Conservation (phyloP, 1,139 yeast species). For the Saccharomyces pastorianus region DNA sequence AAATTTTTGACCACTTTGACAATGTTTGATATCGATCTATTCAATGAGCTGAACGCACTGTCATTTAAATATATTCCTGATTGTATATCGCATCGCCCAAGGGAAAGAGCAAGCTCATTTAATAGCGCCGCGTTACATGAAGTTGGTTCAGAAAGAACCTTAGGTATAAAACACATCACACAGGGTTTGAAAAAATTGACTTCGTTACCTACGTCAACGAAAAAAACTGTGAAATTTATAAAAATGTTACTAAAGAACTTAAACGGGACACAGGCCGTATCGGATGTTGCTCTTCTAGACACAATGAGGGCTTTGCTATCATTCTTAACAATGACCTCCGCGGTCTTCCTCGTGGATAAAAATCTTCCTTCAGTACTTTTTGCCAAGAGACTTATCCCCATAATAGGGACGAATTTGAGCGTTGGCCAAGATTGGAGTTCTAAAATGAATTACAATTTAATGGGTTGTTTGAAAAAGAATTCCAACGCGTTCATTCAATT, state of each 20-base stretch:
- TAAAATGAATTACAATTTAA: constrained; percentile 12
- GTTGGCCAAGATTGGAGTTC: constrained; percentile 18
- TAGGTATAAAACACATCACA: constrained; percentile 14
- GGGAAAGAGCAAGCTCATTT: neutral
- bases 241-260: constrained; percentile 23
- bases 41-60: constrained; percentile 19
- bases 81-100: neutral
- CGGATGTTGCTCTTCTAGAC: constrained; percentile 25
- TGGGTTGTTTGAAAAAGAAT: constrained; percentile 15
- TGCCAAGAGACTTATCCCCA: constrained; percentile 22
- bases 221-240: constrained; percentile 21
- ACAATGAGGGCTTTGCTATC: constrained; percentile 21
- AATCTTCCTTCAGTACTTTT: constrained; percentile 20
- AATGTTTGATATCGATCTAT: constrained; percentile 23
- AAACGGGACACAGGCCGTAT: constrained; percentile 20
- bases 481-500: constrained; percentile 15
- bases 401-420: constrained; percentile 18
- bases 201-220: constrained; percentile 13
- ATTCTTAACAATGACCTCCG: constrained; percentile 22
- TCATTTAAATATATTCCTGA: constrained; percentile 21
- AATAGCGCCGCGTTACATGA: neutral
- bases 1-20: constrained; percentile 20
- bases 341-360: constrained; percentile 19
- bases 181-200: constrained; percentile 18
- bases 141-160: constrained; percentile 6